These are phyloP conservation scores for Artemisia argyi DNA, from an alignment of 129 eudicot genomes.

Conservation along the genomic window DNA sequence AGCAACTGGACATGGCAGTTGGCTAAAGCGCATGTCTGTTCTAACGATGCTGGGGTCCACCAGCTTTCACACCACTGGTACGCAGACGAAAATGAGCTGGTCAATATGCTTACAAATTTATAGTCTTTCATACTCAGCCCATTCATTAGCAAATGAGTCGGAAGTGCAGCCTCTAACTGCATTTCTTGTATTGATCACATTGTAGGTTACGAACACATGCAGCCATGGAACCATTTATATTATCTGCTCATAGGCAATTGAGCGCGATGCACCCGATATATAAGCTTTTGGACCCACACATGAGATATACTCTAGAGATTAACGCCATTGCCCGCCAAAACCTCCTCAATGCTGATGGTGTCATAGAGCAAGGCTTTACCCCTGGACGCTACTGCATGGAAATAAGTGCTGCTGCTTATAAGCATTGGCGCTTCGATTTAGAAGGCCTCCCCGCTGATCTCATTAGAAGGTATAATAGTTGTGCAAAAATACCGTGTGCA, in stretches of 20 bases:
- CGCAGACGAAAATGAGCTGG: background rate
- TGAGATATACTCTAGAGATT: constrained; percentile 93
- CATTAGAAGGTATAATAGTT: constrained; percentile 58
- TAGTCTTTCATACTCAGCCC: too few relatives aligned
- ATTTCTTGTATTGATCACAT: background rate
- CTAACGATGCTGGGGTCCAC: constrained; percentile 95
- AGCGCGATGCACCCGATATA: constrained; percentile 89
- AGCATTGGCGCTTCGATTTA: constrained; percentile 77
- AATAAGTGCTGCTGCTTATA: constrained; percentile 83
- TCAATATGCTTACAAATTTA: background rate
- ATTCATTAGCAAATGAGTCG: background rate
- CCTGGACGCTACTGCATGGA: constrained; percentile 96
- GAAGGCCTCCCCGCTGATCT: constrained; percentile 95
- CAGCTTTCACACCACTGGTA: constrained; percentile 96
- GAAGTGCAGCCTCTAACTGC: too few relatives aligned
- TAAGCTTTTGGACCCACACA: constrained; percentile 93
- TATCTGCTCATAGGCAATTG: constrained; percentile 90
- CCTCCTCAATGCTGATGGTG: constrained; percentile 77
- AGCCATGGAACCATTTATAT: constrained; percentile 81
- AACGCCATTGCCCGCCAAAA: constrained; percentile 82
- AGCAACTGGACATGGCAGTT: constrained; percentile 85
- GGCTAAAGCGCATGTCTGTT: constrained; percentile 92
- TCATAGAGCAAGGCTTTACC: constrained; percentile 77
- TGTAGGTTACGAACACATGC: constrained; percentile 92
- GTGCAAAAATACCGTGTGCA: too few relatives aligned